These are phyloP conservation scores for Pseudocercospora macadamiae DNA, from an alignment of 2,329 filamentous ascomycete genomes.

Conservation along the genomic window DNA sequence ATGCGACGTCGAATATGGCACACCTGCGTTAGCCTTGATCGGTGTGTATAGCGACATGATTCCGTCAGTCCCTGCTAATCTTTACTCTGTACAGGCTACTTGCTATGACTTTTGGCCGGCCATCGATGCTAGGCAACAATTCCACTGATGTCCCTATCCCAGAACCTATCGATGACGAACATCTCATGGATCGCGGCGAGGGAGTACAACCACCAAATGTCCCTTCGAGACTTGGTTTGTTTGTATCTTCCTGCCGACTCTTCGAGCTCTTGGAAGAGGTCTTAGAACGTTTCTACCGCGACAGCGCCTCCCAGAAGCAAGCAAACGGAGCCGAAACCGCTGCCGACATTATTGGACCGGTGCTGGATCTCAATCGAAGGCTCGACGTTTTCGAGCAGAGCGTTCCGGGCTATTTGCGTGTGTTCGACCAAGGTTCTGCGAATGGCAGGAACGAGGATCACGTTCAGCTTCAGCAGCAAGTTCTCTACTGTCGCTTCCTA, in stretches of 20 bases:
- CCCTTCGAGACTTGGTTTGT: slow-evolving; percentile 36
- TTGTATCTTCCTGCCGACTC: slow-evolving; percentile 31
- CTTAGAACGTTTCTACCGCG: slow-evolving; percentile 29
- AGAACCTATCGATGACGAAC: slow-evolving; percentile 52
- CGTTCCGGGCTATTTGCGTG: slow-evolving; percentile 25
- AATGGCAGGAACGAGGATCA: slow-evolving; percentile 22
- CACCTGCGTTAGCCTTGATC: slow-evolving; percentile 44
- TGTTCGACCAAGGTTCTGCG: slow-evolving; percentile 5
- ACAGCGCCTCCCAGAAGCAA: slow-evolving; percentile 16
- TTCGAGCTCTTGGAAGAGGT: slow-evolving; percentile 33
- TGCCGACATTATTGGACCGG: slow-evolving; percentile 26
- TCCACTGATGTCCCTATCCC: slow-evolving; percentile 30
- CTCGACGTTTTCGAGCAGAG: slow-evolving; percentile 30
- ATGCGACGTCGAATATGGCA: slow-evolving; percentile 68
- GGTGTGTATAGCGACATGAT: slow-evolving; percentile 44
- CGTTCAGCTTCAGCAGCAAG: slow-evolving; percentile 28
- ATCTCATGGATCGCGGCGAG: slow-evolving; percentile 54
- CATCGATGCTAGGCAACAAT: slow-evolving; percentile 34
- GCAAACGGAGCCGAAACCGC: slow-evolving; percentile 13
- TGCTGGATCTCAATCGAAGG: slow-evolving; percentile 28
- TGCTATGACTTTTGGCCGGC: slow-evolving; percentile 41
- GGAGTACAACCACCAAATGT: slow-evolving; percentile 40
- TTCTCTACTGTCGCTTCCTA: slow-evolving; percentile 26
- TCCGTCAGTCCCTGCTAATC: not conserved
- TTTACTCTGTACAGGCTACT: slow-evolving; percentile 49